Conservation (phyloP, 140 eudicot genomes). For the Erigeron philadelphicus region DNA sequence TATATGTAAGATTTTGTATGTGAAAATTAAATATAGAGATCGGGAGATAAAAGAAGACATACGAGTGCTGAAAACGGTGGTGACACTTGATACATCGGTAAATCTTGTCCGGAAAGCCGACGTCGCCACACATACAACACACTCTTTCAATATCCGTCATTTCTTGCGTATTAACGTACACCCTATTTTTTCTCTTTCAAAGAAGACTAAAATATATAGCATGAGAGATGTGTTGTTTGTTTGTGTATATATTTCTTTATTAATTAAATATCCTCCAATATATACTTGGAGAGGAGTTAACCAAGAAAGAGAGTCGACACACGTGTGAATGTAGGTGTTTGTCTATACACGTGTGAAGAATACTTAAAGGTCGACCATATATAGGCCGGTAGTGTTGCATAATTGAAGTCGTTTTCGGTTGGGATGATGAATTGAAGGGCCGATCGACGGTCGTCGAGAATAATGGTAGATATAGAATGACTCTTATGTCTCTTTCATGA, state of each 20-base stretch:
- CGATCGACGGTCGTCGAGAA: no score
- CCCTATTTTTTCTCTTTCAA: not conserved
- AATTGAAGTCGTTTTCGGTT: no score
- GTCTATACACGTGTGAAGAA: constrained; percentile 24
- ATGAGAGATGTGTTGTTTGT: constrained; percentile 20
- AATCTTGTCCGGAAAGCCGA: constrained; percentile 49
- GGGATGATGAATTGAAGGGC: no score
- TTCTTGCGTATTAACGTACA: not conserved
- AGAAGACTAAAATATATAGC: not conserved
- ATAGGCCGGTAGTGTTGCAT: not conserved
- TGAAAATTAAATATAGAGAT: not conserved
- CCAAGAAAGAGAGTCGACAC: constrained; percentile 10
- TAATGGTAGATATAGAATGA: no score
- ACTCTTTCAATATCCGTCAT: constrained; percentile 27
- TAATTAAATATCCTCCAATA: not conserved
- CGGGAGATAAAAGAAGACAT: constrained; percentile 8
- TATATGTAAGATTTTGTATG: not conserved
- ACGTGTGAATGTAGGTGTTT: constrained; percentile 28
- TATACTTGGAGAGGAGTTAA: not conserved
- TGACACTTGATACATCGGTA: constrained; percentile 44
- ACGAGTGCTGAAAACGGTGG: constrained; percentile 53
- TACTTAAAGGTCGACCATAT: not conserved
- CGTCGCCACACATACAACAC: constrained; percentile 56
- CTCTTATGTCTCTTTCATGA: no score
- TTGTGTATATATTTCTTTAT: not conserved